These are phyloP conservation scores for Aethionema arabicum DNA, from an alignment of 345 rosid species.

Conservation along the genomic window DNA sequence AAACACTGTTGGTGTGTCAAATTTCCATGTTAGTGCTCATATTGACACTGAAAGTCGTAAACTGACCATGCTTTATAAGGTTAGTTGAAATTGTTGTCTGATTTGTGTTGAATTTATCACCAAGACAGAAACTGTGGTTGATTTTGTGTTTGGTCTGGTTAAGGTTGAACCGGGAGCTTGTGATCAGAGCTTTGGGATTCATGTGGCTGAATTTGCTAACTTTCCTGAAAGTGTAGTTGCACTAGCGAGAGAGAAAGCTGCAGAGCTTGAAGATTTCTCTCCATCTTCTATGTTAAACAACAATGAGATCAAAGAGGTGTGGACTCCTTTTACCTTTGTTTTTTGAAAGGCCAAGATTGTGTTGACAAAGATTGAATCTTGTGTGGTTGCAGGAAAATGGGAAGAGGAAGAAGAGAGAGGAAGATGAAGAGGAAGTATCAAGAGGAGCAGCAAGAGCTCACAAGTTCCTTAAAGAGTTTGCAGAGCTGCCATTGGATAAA, in stretches of 20 bases:
- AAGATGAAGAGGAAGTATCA: conserved; percentile 55
- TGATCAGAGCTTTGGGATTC: conserved; percentile 99
- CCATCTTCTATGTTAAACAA: conserved; percentile 48
- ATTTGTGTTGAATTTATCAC: background rate
- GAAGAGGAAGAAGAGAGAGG: conserved; percentile 62
- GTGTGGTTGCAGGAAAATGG: conserved; percentile 52
- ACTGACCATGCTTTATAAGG: conserved; percentile 98
- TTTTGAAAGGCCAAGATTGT: conserved; percentile 5
- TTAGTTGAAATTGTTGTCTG: conserved; percentile 7
- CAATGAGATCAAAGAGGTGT: conserved; percentile 49
- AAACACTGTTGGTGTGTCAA: conserved; percentile 73
- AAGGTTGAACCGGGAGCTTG: conserved; percentile 94
- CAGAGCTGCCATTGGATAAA: conserved; percentile 78
- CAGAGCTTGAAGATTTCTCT: conserved; percentile 95
- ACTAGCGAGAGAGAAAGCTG: conserved; percentile 92
- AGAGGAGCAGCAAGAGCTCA: conserved; percentile 78
- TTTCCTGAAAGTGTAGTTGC: conserved; percentile 93
- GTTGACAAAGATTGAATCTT: conserved; percentile 1
- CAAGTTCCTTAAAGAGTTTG: conserved; percentile 70
- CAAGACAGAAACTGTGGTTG: background rate
- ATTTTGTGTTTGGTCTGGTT: conserved; percentile 23
- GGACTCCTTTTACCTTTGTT: conserved; percentile 4
- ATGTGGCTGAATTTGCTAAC: conserved; percentile 96
- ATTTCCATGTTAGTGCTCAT: conserved; percentile 96
- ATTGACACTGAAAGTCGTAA: conserved; percentile 80